Conservation (phyloP, 1,284 basidiomycete genomes). For the Fomitopsis pinicola region DNA sequence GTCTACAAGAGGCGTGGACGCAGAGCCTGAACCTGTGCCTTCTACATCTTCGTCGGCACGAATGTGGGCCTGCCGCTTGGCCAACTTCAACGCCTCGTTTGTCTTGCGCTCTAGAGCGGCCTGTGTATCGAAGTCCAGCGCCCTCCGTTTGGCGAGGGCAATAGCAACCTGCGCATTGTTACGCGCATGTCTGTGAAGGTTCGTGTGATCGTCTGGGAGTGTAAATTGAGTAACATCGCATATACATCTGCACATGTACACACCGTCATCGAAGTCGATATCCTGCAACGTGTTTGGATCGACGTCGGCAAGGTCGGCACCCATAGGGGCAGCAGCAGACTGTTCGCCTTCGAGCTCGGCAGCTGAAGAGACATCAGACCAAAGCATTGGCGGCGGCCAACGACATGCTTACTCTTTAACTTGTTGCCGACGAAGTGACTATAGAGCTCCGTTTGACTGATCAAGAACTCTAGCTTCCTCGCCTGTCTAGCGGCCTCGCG, state of each 20-base stretch:
- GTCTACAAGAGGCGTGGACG: slow-evolving; percentile 52
- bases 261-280: slow-evolving; percentile 94
- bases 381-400: background rate
- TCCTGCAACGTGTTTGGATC: slow-evolving; percentile 60
- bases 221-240: background rate
- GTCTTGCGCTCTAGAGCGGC: slow-evolving; percentile 78
- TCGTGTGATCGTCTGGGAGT: slow-evolving; percentile 79
- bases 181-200: slow-evolving; percentile 85
- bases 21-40: slow-evolving; percentile 16
- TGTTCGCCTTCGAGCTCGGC: slow-evolving; percentile 84
- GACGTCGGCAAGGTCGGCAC: slow-evolving; percentile 53
- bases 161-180: slow-evolving; percentile 91
- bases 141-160: slow-evolving; percentile 75
- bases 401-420: slow-evolving; percentile 75
- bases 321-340: slow-evolving; percentile 46
- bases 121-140: slow-evolving; percentile 82
- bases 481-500: slow-evolving; percentile 94
- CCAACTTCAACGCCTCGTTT: slow-evolving; percentile 68
- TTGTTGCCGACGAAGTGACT: slow-evolving; percentile 99
- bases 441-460: slow-evolving; percentile 98
- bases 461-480: slow-evolving; percentile 97
- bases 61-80: slow-evolving; percentile 61
- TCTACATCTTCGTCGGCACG: slow-evolving; percentile 45
- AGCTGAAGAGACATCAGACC: slow-evolving; percentile 40
- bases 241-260: slow-evolving; percentile 17